These are phyloP conservation scores for Oryza meridionalis DNA, from an alignment of 176 grass and related monocot species.

Conservation along the genomic window DNA sequence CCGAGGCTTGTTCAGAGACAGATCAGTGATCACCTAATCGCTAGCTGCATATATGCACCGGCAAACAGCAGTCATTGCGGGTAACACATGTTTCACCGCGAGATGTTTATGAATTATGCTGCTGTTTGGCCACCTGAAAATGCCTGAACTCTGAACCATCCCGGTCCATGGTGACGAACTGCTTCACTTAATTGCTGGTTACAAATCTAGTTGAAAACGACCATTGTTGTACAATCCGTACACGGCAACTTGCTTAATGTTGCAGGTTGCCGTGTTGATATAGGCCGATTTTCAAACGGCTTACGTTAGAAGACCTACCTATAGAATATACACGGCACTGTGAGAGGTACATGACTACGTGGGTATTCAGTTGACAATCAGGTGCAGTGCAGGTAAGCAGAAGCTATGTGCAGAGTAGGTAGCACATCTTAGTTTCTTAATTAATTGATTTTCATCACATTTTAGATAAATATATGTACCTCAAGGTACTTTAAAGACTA, in stretches of 20 bases:
- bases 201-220: not conserved
- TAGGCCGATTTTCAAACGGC: not conserved
- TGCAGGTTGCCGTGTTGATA: not conserved
- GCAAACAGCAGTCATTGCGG: not conserved
- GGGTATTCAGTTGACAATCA: not conserved
- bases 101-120: not conserved
- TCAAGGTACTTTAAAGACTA: too few species aligned
- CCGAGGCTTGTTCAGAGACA: not conserved
- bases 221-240: not conserved
- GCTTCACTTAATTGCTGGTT: slow-evolving; percentile 4
- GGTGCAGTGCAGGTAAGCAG: not conserved
- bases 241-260: not conserved
- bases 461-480: too few species aligned
- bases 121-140: not conserved
- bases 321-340: not conserved
- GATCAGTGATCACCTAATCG: not conserved
- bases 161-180: not conserved
- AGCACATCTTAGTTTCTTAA: not conserved
- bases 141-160: not conserved
- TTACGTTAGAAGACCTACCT: not conserved
- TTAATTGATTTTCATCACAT: too few species aligned
- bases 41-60: not conserved
- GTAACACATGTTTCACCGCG: not conserved
- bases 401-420: not conserved
- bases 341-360: not conserved